These are phyloP conservation scores for Epichloe sylvatica DNA, from an alignment of 2,329 filamentous ascomycete species.

Conservation along the genomic window DNA sequence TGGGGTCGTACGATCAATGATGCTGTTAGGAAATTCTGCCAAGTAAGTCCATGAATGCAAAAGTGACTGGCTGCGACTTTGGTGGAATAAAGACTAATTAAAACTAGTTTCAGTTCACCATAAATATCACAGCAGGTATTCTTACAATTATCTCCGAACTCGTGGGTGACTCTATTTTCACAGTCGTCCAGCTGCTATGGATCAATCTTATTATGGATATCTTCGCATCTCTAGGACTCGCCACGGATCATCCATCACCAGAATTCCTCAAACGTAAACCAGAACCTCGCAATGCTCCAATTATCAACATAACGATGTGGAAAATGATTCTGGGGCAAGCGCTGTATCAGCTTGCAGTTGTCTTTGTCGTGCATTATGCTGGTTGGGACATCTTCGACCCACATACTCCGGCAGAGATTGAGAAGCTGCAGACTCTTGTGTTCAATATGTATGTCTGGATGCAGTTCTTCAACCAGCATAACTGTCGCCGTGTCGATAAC, in stretches of 20 bases:
- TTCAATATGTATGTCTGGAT: constrained; percentile 86
- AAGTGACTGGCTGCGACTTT: not conserved
- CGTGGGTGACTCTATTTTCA: constrained; percentile 37
- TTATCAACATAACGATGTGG: constrained; percentile 69
- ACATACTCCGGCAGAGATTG: constrained; percentile 20
- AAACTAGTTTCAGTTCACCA: constrained; percentile 46
- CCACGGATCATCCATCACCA: constrained; percentile 44
- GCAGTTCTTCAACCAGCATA: constrained; percentile 79
- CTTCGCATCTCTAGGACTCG: constrained; percentile 50
- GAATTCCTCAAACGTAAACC: constrained; percentile 51
- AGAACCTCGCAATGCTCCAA: constrained; percentile 55
- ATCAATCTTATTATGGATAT: constrained; percentile 59
- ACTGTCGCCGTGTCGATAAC: constrained; percentile 67
- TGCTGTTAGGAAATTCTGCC: constrained; percentile 49
- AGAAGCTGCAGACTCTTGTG: constrained; percentile 47
- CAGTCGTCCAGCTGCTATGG: constrained; percentile 54
- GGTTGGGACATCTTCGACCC: constrained; percentile 43
- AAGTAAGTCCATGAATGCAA: constrained; percentile 20
- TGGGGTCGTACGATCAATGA: constrained; percentile 52
- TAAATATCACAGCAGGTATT: constrained; percentile 53
- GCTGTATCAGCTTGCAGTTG: constrained; percentile 55
- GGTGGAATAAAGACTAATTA: not conserved
- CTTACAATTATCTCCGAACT: constrained; percentile 51
- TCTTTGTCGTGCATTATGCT: constrained; percentile 47
- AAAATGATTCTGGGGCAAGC: constrained; percentile 81